A percentile compares a stretch with the other conserved stretches of the same genome.
Conservation (phyloP, 1,139 yeast genomes). For the Suhomyces bokatorum region DNA sequence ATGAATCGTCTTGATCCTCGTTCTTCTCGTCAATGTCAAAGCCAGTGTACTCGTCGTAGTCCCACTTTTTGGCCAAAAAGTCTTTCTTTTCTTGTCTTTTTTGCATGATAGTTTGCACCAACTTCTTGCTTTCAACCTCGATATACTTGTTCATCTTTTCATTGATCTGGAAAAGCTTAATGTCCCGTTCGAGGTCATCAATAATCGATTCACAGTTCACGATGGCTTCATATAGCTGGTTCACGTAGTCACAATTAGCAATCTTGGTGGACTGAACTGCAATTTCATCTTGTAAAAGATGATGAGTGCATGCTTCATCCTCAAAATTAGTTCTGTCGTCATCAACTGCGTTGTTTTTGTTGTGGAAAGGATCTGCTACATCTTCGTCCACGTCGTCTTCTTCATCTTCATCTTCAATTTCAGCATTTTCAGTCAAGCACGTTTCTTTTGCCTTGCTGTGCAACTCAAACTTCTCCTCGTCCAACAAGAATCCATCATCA, state of each 20-base stretch:
- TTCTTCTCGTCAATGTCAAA: conserved; percentile 53
- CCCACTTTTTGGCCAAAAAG: conserved; percentile 39
- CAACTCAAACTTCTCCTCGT: conserved; percentile 38
- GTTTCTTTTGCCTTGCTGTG: conserved; percentile 18
- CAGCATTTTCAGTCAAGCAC: conserved; percentile 26
- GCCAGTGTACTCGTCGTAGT: conserved; percentile 60
- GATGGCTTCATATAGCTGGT: conserved; percentile 36
- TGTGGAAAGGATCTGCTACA: conserved; percentile 16
- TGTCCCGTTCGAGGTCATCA: conserved; percentile 38
- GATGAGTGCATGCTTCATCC: conserved; percentile 6
- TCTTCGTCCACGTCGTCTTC: conserved; percentile 27
- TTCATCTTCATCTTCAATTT: conserved; percentile 29
- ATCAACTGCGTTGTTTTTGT: conserved; percentile 20
- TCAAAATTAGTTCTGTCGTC: conserved; percentile 14
- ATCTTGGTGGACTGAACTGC: conserved; percentile 2
- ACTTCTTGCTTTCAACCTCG: conserved; percentile 35
- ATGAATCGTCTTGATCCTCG: conserved; percentile 48
- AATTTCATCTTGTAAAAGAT: conserved; percentile 1
- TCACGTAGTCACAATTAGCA: conserved; percentile 17
- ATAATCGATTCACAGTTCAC: conserved; percentile 37
- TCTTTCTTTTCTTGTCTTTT: conserved; percentile 37
- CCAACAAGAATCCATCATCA: conserved; percentile 37
- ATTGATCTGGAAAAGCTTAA: conserved; percentile 44
- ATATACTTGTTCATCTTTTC: conserved; percentile 36
- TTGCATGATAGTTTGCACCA: conserved; percentile 33